These are phyloP conservation scores for Collybiopsis luxurians DNA, from an alignment of 768 basidiomycete genomes.

Conservation along the genomic window DNA sequence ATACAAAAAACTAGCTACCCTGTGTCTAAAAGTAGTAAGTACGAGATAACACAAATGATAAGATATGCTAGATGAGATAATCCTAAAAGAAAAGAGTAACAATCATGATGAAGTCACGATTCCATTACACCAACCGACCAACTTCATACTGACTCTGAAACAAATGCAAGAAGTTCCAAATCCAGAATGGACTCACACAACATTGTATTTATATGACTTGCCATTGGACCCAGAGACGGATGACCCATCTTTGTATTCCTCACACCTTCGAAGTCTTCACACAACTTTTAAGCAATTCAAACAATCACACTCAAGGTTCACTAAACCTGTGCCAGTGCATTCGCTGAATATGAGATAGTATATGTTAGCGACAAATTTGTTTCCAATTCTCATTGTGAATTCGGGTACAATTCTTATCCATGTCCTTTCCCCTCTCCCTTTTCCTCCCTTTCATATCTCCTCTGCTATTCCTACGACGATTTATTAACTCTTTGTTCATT, in stretches of 20 bases:
- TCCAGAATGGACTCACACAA: slow-evolving; percentile 61
- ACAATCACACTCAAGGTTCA: not conserved
- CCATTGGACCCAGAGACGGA: slow-evolving; percentile 25
- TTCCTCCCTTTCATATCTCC: no score
- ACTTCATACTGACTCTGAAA: slow-evolving; percentile 93
- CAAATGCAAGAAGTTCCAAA: slow-evolving; percentile 97
- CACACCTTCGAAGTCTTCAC: slow-evolving; percentile 24
- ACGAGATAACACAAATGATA: no score
- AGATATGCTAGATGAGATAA: no score
- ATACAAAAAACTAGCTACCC: no score
- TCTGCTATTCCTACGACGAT: no score
- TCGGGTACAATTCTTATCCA: slow-evolving; percentile 91
- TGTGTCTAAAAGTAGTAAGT: no score
- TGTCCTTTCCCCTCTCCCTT: no score
- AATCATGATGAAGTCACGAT: no score
- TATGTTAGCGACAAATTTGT: slow-evolving; percentile 97
- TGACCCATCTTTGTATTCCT: slow-evolving; percentile 25
- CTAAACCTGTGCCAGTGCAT: slow-evolving; percentile 88
- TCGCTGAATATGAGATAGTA: no score
- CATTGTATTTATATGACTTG: slow-evolving; percentile 30
- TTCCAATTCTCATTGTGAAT: slow-evolving; percentile 93
- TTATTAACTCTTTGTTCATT: no score
- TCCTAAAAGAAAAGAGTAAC: no score
- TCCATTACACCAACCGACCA: slow-evolving; percentile 77
- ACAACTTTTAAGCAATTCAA: slow-evolving; percentile 10